Evolutionary conservation across 2,329 filamentous ascomycete genomes (phyloP).

Genomic region (Ascochyta rabiei): DNA sequence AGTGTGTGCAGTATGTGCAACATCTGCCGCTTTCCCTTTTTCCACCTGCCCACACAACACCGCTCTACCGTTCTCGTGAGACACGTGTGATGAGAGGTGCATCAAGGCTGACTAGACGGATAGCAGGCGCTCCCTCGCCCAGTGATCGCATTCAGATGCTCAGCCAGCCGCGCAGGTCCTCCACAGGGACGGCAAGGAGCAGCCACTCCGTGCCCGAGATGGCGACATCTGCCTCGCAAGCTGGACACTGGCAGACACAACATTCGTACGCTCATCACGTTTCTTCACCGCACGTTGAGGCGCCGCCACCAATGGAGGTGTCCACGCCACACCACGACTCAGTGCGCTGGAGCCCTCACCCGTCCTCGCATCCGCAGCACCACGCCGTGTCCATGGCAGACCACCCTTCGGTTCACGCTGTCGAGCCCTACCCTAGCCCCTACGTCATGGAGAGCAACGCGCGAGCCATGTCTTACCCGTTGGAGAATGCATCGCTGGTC

Average conservation of each 20-base stretch:
- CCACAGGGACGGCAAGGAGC: conserved; percentile 47
- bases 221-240: conserved; percentile 44
- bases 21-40: conserved; percentile 14
- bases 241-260: conserved; percentile 46
- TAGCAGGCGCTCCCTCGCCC: conserved; percentile 45
- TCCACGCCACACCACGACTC: conserved; percentile 34
- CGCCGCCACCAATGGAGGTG: conserved; percentile 38
- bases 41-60: conserved; percentile 14
- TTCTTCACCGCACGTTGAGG: conserved; percentile 45
- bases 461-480: conserved; percentile 48
- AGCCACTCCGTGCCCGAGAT: conserved; percentile 47
- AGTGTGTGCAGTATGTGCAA: conserved; percentile 37
- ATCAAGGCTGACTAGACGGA: conserved; percentile 26
- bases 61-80: conserved; percentile 2
- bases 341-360: conserved; percentile 45
- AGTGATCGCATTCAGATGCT: conserved; percentile 49
- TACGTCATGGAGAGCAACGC: conserved; percentile 48
- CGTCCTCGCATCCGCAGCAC: conserved; percentile 41
- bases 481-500: conserved; percentile 46
- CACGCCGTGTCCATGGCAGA: conserved; percentile 43
- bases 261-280: conserved; percentile 42
- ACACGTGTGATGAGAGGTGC: conserved; percentile 25
- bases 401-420: conserved; percentile 38
- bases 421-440: conserved; percentile 43
- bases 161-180: conserved; percentile 46